Evolutionary conservation across 371 early-diverging fungal genomes (phyloP).

Genomic region (Saksenaea oblongispora): DNA sequence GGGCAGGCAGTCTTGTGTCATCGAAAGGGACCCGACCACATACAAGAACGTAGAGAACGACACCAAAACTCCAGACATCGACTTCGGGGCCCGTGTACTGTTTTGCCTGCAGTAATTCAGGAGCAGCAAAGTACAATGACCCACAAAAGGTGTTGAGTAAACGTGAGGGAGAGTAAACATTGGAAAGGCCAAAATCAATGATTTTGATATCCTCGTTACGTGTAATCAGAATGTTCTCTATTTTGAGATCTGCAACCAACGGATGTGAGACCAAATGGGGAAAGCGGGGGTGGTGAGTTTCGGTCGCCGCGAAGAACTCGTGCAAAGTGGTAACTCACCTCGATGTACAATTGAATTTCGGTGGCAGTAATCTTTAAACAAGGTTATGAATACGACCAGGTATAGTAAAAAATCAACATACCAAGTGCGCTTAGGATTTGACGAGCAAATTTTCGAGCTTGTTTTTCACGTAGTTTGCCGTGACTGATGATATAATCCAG

Average conservation of each 20-base stretch:
- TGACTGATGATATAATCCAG: slow-evolving; percentile 77
- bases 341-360: slow-evolving; percentile 72
- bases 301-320: slow-evolving; percentile 14
- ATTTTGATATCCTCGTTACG: slow-evolving; percentile 60
- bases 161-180: slow-evolving; percentile 69
- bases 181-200: slow-evolving; percentile 91
- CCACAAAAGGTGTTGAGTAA: slow-evolving; percentile 83
- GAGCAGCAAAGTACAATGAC: slow-evolving; percentile 81
- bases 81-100: slow-evolving; percentile 88
- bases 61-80: slow-evolving; percentile 92
- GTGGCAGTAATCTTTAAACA: slow-evolving; percentile 53
- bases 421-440: slow-evolving; percentile 83
- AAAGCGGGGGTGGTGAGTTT: slow-evolving; percentile 5
- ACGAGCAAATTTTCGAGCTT: slow-evolving; percentile 74
- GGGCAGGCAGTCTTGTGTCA: slow-evolving; percentile 61
- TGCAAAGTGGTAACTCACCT: slow-evolving; percentile 33
- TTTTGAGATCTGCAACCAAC: slow-evolving; percentile 77
- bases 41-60: slow-evolving; percentile 84
- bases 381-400: neutral
- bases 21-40: slow-evolving; percentile 89
- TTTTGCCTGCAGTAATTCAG: slow-evolving; percentile 84
- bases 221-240: slow-evolving; percentile 87
- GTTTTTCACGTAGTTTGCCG: slow-evolving; percentile 67
- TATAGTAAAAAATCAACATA: slow-evolving; percentile 17
- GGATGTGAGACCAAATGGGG: slow-evolving; percentile 3